Conservation (phyloP, 2,329 filamentous ascomycete species). For the Penicillium verrucosum region DNA sequence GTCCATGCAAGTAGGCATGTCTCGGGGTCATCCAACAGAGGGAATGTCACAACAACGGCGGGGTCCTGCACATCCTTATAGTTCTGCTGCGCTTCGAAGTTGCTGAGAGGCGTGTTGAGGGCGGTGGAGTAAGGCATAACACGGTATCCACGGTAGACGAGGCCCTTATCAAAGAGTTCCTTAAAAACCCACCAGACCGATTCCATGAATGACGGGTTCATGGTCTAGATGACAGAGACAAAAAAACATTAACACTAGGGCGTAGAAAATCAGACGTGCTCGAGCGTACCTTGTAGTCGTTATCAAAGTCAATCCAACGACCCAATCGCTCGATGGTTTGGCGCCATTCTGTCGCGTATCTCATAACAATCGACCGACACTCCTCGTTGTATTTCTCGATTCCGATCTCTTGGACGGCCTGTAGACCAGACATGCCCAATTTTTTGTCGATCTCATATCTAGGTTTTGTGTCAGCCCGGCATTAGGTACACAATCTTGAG, state of each 20-base stretch:
- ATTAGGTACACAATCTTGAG: neutral
- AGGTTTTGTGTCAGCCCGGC: neutral
- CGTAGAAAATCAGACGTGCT: neutral
- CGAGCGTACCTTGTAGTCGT: slow-evolving; percentile 78
- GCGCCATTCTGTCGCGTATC: slow-evolving; percentile 82
- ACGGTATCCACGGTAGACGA: slow-evolving; percentile 84
- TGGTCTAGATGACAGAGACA: slow-evolving; percentile 58
- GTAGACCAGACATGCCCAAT: slow-evolving; percentile 79
- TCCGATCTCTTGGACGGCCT: slow-evolving; percentile 81
- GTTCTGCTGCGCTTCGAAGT: slow-evolving; percentile 92
- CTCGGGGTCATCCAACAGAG: slow-evolving; percentile 71
- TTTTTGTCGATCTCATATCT: slow-evolving; percentile 94
- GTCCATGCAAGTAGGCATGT: slow-evolving; percentile 83
- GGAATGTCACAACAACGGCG: slow-evolving; percentile 83
- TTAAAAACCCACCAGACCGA: slow-evolving; percentile 97
- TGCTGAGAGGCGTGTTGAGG: slow-evolving; percentile 82
- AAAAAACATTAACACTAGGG: slow-evolving; percentile 3
- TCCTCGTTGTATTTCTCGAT: slow-evolving; percentile 88
- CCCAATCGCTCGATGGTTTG: slow-evolving; percentile 82
- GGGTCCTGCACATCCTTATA: slow-evolving; percentile 92
- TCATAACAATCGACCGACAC: slow-evolving; percentile 90
- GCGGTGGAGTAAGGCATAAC: slow-evolving; percentile 96
- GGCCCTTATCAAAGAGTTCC: slow-evolving; percentile 81
- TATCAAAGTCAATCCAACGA: slow-evolving; percentile 97
- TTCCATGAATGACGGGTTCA: slow-evolving; percentile 96